Conservation (phyloP, 495 filamentous ascomycete species). For the Talaromyces proteolyticus region DNA sequence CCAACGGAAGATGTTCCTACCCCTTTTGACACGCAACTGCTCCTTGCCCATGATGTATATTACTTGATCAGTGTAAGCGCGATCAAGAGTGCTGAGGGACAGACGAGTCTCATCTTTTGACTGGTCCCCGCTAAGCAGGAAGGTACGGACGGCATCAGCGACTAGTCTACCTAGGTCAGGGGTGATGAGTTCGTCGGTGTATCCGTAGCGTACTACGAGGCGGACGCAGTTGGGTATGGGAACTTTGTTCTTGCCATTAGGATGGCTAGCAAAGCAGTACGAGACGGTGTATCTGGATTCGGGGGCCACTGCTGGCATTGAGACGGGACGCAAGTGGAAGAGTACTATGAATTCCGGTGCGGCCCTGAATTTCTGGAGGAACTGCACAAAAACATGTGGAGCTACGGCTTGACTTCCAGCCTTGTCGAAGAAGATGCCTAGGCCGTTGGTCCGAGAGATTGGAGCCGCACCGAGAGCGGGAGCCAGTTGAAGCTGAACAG, state of each 20-base stretch:
- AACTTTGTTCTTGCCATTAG: slow-evolving; percentile 5
- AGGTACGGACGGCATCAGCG: slow-evolving; percentile 51
- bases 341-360: slow-evolving; percentile 53
- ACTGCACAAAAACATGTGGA: slow-evolving; percentile 58
- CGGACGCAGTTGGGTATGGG: slow-evolving; percentile 55
- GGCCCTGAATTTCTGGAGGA: slow-evolving; percentile 54
- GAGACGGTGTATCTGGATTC: slow-evolving; percentile 43
- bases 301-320: slow-evolving; percentile 25
- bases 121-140: slow-evolving; percentile 28
- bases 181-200: slow-evolving; percentile 61
- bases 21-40: slow-evolving; percentile 51
- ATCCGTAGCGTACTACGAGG: slow-evolving; percentile 62
- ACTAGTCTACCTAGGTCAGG: slow-evolving; percentile 53
- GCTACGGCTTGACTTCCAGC: slow-evolving; percentile 39
- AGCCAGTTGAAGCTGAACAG: slow-evolving; percentile 19
- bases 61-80: slow-evolving; percentile 52
- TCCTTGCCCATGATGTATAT: slow-evolving; percentile 71
- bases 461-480: slow-evolving; percentile 37
- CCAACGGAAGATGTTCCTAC: slow-evolving; percentile 35
- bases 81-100: slow-evolving; percentile 34
- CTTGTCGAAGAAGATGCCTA: slow-evolving; percentile 64
- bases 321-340: slow-evolving; percentile 57
- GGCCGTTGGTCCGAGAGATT: slow-evolving; percentile 39
- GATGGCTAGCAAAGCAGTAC: slow-evolving; percentile 18
- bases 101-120: background rate